These are phyloP conservation scores for Hymenoscyphus scutula DNA, from an alignment of 2,329 filamentous ascomycete species.

Conservation along the genomic window DNA sequence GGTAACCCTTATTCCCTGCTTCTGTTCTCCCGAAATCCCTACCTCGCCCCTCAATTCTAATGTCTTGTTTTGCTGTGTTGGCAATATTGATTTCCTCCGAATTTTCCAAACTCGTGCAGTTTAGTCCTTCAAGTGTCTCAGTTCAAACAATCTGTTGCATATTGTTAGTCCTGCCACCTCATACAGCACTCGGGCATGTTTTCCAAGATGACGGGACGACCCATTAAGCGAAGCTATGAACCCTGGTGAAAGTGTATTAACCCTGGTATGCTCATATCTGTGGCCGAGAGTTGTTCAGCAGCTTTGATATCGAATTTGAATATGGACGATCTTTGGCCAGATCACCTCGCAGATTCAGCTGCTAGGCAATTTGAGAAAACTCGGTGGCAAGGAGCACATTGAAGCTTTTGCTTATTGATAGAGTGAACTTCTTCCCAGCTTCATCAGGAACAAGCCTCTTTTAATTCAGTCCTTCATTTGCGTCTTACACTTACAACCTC, in stretches of 20 bases:
- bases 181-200: not conserved
- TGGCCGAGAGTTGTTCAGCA: not conserved
- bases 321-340: slow-evolving; percentile 1
- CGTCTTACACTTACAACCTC: not conserved
- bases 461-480: not conserved
- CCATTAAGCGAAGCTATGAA: not conserved
- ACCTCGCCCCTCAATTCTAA: not conserved
- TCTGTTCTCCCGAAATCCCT: not conserved
- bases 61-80: not conserved
- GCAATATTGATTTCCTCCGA: not conserved
- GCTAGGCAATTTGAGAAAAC: not conserved
- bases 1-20: not conserved
- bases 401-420: not conserved
- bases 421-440: not conserved
- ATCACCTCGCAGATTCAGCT: slow-evolving; percentile 4
- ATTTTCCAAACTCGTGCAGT: not conserved
- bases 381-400: not conserved
- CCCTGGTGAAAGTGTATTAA: not conserved
- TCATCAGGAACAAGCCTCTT: not conserved
- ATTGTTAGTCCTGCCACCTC: not conserved
- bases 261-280: not conserved
- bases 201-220: not conserved
- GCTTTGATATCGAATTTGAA: not conserved
- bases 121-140: not conserved
- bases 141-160: not conserved